phyloP scores from a whole-genome alignment of 257 asterid species.

The Datura wrightii region DNA sequence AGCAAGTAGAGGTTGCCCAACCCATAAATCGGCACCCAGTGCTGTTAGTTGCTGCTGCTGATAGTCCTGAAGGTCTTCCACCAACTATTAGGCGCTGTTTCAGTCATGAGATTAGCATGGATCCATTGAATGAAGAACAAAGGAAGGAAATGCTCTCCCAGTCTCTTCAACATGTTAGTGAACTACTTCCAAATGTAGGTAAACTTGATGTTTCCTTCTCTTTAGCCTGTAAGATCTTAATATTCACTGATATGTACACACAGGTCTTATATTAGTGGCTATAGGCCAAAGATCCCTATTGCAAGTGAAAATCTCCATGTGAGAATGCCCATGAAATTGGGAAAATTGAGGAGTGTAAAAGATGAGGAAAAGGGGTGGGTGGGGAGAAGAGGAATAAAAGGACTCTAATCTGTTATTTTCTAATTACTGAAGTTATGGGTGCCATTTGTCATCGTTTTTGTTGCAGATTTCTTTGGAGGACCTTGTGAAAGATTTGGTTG shows the following conservation, averaged over 20 bases:
- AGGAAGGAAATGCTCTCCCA: conserved; percentile 73
- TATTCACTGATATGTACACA: conserved; percentile 23
- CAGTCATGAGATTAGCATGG: conserved; percentile 90
- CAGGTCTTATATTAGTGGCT: background rate
- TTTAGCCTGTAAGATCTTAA: conserved; percentile 6
- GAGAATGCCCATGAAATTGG: background rate
- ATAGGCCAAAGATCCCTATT: conserved; percentile 7
- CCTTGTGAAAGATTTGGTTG: conserved; percentile 81
- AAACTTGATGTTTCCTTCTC: conserved; percentile 32
- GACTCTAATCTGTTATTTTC: background rate
- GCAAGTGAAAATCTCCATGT: background rate
- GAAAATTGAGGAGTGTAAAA: background rate
- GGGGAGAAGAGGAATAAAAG: background rate
- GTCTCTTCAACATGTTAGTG: conserved; percentile 62
- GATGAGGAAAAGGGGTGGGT: background rate
- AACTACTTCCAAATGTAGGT: conserved; percentile 69
- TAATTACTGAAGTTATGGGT: conserved; percentile 13
- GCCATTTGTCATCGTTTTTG: conserved; percentile 29
- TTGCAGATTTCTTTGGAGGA: conserved; percentile 72
- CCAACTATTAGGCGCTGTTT: conserved; percentile 88
- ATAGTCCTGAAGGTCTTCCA: conserved; percentile 86
- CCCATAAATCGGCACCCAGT: conserved; percentile 64
- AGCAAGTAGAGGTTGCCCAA: conserved; percentile 54
- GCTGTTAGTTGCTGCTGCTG: conserved; percentile 86
- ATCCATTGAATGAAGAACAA: conserved; percentile 81